Percentiles rank a stretch among this genome's conserved stretches.
Evolutionary conservation across 306 rosid species (phyloP).

Genomic region (Rosa chinensis): DNA sequence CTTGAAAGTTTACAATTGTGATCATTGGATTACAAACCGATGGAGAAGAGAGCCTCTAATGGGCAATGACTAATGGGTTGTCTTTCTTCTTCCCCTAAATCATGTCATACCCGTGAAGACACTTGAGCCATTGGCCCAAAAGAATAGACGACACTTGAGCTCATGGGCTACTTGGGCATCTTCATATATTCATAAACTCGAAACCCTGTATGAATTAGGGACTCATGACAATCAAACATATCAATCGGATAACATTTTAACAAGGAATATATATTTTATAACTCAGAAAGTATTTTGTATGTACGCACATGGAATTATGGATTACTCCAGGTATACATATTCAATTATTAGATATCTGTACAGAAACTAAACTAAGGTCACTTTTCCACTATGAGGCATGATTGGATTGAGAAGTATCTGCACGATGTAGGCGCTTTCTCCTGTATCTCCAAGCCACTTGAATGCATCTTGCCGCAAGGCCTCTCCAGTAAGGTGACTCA

Average conservation of each 20-base stretch:
- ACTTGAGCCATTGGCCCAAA: neutral
- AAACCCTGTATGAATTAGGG: neutral
- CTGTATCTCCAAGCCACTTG: slow-evolving; percentile 84
- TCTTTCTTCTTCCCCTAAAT: neutral
- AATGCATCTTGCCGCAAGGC: slow-evolving; percentile 59
- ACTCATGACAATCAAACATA: neutral
- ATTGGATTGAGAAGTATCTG: slow-evolving; percentile 25
- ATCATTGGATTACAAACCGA: neutral
- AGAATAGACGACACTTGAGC: neutral
- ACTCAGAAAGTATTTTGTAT: neutral
- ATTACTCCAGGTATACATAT: neutral
- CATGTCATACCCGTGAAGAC: no score
- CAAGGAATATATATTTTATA: neutral
- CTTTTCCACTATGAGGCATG: neutral
- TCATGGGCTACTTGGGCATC: neutral
- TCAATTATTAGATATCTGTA: neutral
- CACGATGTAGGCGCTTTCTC: slow-evolving; percentile 51
- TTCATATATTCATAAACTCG: neutral
- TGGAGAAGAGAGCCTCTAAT: no score
- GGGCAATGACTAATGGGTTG: neutral
- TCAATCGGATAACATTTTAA: neutral
- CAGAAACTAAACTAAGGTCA: neutral
- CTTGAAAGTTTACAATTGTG: neutral
- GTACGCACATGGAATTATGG: neutral
- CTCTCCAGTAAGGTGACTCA: slow-evolving; percentile 78